These are phyloP conservation scores for Fusarium beomiforme DNA, from an alignment of 2,329 filamentous ascomycete genomes.

Conservation along the genomic window DNA sequence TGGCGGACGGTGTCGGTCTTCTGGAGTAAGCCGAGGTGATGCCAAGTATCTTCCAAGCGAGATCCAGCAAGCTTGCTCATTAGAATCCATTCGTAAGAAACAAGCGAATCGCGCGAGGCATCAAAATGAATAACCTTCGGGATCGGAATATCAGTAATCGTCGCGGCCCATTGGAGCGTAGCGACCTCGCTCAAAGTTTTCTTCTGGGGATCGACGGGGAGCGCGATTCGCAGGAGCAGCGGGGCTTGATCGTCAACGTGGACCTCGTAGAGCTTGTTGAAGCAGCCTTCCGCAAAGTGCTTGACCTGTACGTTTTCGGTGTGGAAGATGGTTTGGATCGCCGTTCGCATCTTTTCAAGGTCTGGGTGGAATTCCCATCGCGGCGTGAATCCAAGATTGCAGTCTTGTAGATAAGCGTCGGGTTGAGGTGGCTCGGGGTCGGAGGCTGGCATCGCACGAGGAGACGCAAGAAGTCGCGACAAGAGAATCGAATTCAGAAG, in stretches of 20 bases:
- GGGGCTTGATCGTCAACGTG: not conserved
- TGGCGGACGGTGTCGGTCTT: constrained; percentile 3
- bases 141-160: constrained; percentile 46
- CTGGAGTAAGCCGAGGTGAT: constrained; percentile 6
- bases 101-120: constrained; percentile 42
- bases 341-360: not conserved
- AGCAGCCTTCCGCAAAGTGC: constrained; percentile 30
- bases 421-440: not conserved
- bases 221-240: constrained; percentile 48
- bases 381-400: constrained; percentile 1
- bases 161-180: constrained; percentile 48
- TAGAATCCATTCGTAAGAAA: constrained; percentile 55
- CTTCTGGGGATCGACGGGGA: constrained; percentile 49
- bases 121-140: constrained; percentile 48
- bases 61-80: constrained; percentile 46
- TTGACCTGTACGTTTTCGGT: not conserved
- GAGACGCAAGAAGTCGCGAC: not conserved
- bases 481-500: no score
- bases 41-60: constrained; percentile 44
- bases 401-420: not conserved
- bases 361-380: constrained; percentile 23
- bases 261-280: constrained; percentile 41
- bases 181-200: constrained; percentile 54
- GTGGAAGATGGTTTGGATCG: not conserved
- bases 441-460: not conserved